phyloP scores from a whole-genome alignment of 2,329 filamentous ascomycete species.

The Xylariomycetidae sp. region DNA sequence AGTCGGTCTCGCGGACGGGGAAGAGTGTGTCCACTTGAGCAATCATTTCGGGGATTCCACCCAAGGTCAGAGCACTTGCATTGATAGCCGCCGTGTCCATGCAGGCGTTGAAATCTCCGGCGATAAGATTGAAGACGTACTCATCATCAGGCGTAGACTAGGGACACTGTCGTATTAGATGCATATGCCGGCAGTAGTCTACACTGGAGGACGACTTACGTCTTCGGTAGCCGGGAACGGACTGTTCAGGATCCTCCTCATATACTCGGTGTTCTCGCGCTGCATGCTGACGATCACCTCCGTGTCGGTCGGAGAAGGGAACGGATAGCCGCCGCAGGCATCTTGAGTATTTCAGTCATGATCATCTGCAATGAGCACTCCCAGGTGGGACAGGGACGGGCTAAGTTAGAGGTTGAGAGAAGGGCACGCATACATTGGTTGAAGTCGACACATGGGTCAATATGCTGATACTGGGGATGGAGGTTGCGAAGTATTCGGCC shows the following conservation, averaged over 20 bases:
- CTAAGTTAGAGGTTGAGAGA: too few relatives aligned
- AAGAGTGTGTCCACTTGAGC: constrained; percentile 3
- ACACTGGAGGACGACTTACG: constrained; percentile 2
- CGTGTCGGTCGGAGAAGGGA: not conserved
- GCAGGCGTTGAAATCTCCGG: constrained; percentile 5
- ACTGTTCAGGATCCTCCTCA: not conserved
- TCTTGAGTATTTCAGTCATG: too few relatives aligned
- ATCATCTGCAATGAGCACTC: too few relatives aligned
- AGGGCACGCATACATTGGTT: constrained; percentile 4
- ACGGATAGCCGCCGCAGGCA: constrained; percentile 5
- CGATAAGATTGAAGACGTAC: constrained; percentile 5
- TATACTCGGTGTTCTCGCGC: not conserved
- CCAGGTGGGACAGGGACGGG: too few relatives aligned
- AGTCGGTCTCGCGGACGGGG: constrained; percentile 2
- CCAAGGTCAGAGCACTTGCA: not conserved
- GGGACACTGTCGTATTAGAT: too few relatives aligned
- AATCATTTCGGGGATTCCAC: constrained; percentile 6
- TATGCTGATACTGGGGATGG: constrained; percentile 5
- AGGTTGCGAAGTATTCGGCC: constrained; percentile 4
- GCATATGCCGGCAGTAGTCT: too few relatives aligned
- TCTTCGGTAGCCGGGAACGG: not conserved
- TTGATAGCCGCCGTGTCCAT: constrained; percentile 3
- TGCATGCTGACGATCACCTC: not conserved
- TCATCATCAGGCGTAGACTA: constrained; percentile 6
- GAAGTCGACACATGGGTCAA: constrained; percentile 7